Conservation (phyloP, 345 rosid species). For the Pugionium cornutum region DNA sequence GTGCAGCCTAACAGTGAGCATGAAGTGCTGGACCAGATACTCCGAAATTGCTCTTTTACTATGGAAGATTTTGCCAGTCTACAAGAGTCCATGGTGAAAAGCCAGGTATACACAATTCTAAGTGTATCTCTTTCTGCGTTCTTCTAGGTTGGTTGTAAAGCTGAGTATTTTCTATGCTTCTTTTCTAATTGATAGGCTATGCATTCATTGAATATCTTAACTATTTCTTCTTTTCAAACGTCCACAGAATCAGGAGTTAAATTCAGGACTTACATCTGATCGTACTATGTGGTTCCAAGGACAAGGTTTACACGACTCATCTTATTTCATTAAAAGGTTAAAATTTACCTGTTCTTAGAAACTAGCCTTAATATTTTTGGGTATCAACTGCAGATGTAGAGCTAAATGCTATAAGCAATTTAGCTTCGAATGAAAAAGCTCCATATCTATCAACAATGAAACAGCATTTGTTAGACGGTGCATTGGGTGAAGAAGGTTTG, state of each 20-base stretch:
- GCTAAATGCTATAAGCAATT: constrained; percentile 39
- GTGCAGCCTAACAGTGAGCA: constrained; percentile 50
- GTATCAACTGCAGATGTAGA: constrained; percentile 43
- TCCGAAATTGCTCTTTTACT: constrained; percentile 42
- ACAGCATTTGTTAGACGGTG: constrained; percentile 51
- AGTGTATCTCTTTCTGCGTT: not conserved
- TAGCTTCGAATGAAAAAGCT: constrained; percentile 51
- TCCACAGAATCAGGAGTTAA: constrained; percentile 46
- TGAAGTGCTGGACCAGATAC: constrained; percentile 50
- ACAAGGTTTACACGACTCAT: constrained; percentile 39
- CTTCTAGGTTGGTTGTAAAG: constrained; percentile 3
- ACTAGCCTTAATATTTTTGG: constrained; percentile 28
- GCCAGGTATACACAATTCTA: constrained; percentile 52
- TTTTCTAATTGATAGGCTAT: not conserved
- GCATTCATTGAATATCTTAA: constrained; percentile 2
- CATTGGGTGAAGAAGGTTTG: constrained; percentile 59
- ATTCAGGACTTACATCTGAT: constrained; percentile 44
- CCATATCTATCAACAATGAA: constrained; percentile 47
- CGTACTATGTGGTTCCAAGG: constrained; percentile 44
- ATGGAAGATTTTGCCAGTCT: constrained; percentile 53
- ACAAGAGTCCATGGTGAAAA: constrained; percentile 47
- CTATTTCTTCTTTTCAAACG: not conserved
- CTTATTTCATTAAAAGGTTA: constrained; percentile 2
- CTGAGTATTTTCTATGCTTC: constrained; percentile 3
- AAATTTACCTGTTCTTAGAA: not conserved